These are phyloP conservation scores for Mangifera indica DNA, from an alignment of 345 rosid species.

Conservation along the genomic window DNA sequence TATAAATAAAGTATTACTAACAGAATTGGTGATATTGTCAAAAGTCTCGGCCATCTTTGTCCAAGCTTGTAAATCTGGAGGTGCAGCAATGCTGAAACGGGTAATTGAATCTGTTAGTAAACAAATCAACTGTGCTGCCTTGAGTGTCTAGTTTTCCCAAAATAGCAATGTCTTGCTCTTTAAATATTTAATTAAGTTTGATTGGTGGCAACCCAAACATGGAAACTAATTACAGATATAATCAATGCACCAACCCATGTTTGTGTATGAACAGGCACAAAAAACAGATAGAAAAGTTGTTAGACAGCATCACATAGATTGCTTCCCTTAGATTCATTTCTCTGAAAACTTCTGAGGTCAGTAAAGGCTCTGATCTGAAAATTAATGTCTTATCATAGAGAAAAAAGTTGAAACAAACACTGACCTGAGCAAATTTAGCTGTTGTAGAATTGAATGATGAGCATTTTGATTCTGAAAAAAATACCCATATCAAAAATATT, in stretches of 20 bases:
- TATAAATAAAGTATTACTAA: constrained; percentile 42
- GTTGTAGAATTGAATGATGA: constrained; percentile 74
- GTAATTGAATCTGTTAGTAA: constrained; percentile 13
- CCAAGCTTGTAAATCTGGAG: constrained; percentile 77
- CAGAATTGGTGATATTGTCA: constrained; percentile 57
- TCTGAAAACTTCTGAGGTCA: background rate
- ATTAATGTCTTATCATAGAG: background rate
- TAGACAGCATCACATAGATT: background rate
- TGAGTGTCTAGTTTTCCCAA: constrained; percentile 13
- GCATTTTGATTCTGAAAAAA: constrained; percentile 85
- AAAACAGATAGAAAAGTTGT: constrained; percentile 5
- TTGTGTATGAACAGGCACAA: constrained; percentile 9
- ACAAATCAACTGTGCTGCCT: constrained; percentile 15
- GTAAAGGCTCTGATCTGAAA: background rate
- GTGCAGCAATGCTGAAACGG: constrained; percentile 65
- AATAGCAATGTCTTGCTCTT: constrained; percentile 3
- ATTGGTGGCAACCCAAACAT: background rate
- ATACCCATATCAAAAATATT: constrained; percentile 21
- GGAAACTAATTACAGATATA: constrained; percentile 1
- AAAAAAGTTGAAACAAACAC: constrained; percentile 17
- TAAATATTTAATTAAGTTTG: background rate
- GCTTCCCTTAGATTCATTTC: constrained; percentile 9
- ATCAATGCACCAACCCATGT: constrained; percentile 3
- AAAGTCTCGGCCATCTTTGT: constrained; percentile 74
- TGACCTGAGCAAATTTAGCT: constrained; percentile 71